Base-by-base conservation (phyloP, 495 filamentous ascomycete species). In the Cenococcum geophilum region DNA sequence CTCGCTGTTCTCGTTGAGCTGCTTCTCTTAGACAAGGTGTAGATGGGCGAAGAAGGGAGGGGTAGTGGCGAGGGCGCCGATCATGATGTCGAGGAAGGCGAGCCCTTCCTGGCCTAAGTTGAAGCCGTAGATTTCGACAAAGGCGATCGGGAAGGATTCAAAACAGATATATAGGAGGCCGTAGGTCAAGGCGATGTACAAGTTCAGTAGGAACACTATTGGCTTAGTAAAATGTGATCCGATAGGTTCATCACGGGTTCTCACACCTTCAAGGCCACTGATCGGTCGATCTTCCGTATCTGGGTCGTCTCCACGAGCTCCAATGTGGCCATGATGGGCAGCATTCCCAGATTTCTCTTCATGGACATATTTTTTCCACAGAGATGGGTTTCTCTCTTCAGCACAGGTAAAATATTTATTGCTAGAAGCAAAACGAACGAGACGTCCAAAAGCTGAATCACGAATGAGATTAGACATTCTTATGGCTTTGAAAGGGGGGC, bases 161-260 rank as follows among this genome's bases (percentile, higher is more conserved):
- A 84, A 83, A 74, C 76, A 84, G 65, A 79, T 75, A 64, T 82
- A 84, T 9, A 80, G 71, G 27, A 83, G 75, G 4, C 76, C 79
- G 52, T 84, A 83, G 37, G 79, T 73, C 0, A 83, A 73, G 5
- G 78, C 70, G 48, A 77, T 79, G 66, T 83, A 82, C 20, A 83
- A 71, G 61, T 82, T 81, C 2, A 80, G 65, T 6, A 80, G 54
- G 60, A 82, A 69, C 21, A 82, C 76, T 43, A 80, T 77, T 1
- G 79, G 81, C 55, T 83, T 80, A 1, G 59, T 61, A 63, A 75
- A 73, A 54, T 74, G 27, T 3, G 27, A 6, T 32, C 6, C 27
- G 6, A 6, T 32, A 32, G 6, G 27, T 2, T 47, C 61, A n/a
- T 73, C 69, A 36, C 64, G 60, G 16, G 71, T 68, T 18, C 64